phyloP scores from a whole-genome alignment of 2,329 filamentous ascomycete species.

The Penicillium oxalicum region DNA sequence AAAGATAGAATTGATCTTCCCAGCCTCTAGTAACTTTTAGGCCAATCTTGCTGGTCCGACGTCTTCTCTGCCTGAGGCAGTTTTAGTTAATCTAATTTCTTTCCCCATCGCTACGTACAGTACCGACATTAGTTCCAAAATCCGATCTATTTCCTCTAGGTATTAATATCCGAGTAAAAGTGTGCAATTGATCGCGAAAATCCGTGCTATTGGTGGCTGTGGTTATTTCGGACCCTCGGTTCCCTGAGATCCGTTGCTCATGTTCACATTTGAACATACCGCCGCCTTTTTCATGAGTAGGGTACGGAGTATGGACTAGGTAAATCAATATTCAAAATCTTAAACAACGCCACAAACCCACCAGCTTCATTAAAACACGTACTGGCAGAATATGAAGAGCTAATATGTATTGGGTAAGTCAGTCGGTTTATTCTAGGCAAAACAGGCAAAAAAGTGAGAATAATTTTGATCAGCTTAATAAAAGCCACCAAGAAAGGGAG shows the following conservation, averaged over 20 bases:
- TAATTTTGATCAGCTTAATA: neutral
- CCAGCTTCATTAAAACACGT: neutral
- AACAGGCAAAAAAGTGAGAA: neutral
- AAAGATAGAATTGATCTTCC: too few relatives aligned
- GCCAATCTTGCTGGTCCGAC: neutral
- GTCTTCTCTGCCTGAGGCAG: neutral
- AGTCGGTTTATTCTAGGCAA: neutral
- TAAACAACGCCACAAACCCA: neutral
- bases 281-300: neutral
- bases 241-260: neutral
- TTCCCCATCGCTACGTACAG: neutral
- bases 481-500: neutral
- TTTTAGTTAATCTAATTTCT: neutral
- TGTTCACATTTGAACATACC: neutral
- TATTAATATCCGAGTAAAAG: neutral
- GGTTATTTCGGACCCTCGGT: neutral
- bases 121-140: neutral
- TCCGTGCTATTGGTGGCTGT: neutral
- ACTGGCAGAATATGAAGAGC: neutral
- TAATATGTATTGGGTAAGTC: neutral
- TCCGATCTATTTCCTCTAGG: neutral
- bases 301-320: too few relatives aligned
- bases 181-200: neutral
- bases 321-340: constrained; percentile 1
- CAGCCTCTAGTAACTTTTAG: constrained; percentile 1